These are phyloP conservation scores for Trypanosoma lewisi DNA, from an alignment of 208 protist species.

Conservation along the genomic window DNA sequence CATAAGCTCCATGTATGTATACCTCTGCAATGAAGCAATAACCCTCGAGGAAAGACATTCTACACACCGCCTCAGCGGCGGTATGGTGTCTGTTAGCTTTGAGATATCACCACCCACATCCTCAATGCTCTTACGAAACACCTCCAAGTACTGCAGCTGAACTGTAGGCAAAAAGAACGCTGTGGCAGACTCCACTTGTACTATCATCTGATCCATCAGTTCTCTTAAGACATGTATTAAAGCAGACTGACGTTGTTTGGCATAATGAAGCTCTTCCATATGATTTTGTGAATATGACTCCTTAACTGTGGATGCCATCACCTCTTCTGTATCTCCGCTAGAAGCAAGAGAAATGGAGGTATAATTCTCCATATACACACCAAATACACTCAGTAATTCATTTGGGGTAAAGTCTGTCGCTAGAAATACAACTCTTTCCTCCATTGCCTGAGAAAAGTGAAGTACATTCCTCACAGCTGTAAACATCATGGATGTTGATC, in stretches of 20 bases:
- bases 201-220: constrained; percentile 59
- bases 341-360: constrained; percentile 30
- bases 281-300: background rate
- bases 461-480: constrained; percentile 36
- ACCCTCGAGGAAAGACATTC: constrained; percentile 51
- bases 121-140: constrained; percentile 39
- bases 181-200: constrained; percentile 49
- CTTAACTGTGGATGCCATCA: background rate
- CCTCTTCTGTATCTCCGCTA: background rate
- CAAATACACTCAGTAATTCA: constrained; percentile 75
- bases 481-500: constrained; percentile 74
- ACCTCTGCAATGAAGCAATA: constrained; percentile 42
- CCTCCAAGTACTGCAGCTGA: constrained; percentile 58
- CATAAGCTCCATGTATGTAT: constrained; percentile 49
- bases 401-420: constrained; percentile 71
- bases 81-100: constrained; percentile 30
- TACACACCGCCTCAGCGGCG: constrained; percentile 34
- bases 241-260: constrained; percentile 40
- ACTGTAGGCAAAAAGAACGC: constrained; percentile 54
- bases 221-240: constrained; percentile 48
- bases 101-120: constrained; percentile 13
- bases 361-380: constrained; percentile 57
- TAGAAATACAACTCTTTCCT: constrained; percentile 68
- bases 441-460: constrained; percentile 50
- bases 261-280: constrained; percentile 31